A percentile compares a stretch with the other conserved stretches of the same genome.
Conservation (phyloP, 495 filamentous ascomycete species). For the Chlorociboria aeruginascens region DNA sequence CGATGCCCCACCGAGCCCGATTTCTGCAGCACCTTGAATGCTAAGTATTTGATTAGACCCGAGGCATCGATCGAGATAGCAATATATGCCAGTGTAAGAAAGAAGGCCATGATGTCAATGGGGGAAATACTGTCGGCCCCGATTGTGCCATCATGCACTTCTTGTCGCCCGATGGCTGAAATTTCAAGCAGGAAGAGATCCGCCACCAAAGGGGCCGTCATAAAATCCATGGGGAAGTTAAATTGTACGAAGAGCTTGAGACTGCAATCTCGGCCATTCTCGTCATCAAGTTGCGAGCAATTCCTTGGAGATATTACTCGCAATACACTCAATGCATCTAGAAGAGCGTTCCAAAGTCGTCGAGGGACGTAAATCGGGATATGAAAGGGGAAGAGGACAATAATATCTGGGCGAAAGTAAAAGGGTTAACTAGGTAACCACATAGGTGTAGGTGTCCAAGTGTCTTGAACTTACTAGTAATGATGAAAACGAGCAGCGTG, state of each 20-base stretch:
- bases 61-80: conserved; percentile 64
- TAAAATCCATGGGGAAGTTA: conserved; percentile 49
- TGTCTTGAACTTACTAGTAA: conserved; percentile 41
- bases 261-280: conserved; percentile 15
- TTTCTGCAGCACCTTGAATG: conserved; percentile 54
- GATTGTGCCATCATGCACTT: conserved; percentile 49
- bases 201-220: conserved; percentile 51
- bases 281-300: conserved; percentile 4
- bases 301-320: conserved; percentile 38
- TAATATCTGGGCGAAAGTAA: conserved; percentile 34
- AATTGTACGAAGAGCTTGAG: conserved; percentile 29
- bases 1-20: conserved; percentile 47
- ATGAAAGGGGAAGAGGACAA: conserved; percentile 52
- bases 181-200: conserved; percentile 56
- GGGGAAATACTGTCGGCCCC: conserved; percentile 48
- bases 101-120: conserved; percentile 55
- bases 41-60: conserved; percentile 50
- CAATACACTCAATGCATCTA: conserved; percentile 28
- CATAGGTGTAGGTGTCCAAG: background rate
- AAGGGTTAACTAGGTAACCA: background rate
- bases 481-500: conserved; percentile 48
- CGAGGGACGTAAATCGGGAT: conserved; percentile 44
- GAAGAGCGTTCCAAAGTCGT: conserved; percentile 26
- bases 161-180: conserved; percentile 43
- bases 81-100: conserved; percentile 60